Evolutionary conservation across 2,329 filamentous ascomycete species (phyloP), one percentile per base, ranked within the genome.

Genomic region (Colletotrichum limetticola): DNA sequence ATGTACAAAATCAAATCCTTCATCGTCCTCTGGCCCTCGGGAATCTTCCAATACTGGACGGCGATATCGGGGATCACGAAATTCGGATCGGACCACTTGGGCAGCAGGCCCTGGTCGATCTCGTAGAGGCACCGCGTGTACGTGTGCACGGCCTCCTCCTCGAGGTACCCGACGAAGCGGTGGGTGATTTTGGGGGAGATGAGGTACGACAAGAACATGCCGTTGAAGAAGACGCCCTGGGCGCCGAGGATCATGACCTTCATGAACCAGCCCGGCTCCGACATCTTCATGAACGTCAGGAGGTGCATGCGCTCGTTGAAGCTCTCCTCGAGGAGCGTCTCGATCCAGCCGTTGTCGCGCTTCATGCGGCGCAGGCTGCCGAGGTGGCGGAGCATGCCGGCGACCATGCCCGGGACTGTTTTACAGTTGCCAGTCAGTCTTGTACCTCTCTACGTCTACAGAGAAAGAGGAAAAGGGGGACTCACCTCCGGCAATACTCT

Each of bases 211-310:
- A 98, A 73, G 87, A 99, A 98, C 81, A 98, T 90, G 75, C 91
- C 90, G 84, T 99, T 99, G 89, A 97, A 98, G 87, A 97, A 98
- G 77, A 98, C 94, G 52, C 96, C 97, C 82, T 98, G 96, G 0
- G 96, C 95, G 12, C 92, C 95, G 52, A 98, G 89, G 68, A 98
- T 95, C 91, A 98, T 94, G 69, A 95, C 82, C 75, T 94, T 93
- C 95, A 98, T 97, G 86, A 98, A 97, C 86, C 89, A 91, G 16
- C 94, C 94, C 46, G 82, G 82, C 76, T 85, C 82, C 70, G 92
- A 93, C 88, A 98, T 93, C 83, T 97, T 97, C 82, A 99, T 91
- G 83, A 98, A 98, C 0, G 94, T 97, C 35, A 97, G 85, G 1
- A 97, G 90, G 78, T 97, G 95, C 95, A 98, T 98, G 30, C 95